Base-by-base conservation (phyloP, 768 basidiomycete species). In the Trametes cubensis region DNA sequence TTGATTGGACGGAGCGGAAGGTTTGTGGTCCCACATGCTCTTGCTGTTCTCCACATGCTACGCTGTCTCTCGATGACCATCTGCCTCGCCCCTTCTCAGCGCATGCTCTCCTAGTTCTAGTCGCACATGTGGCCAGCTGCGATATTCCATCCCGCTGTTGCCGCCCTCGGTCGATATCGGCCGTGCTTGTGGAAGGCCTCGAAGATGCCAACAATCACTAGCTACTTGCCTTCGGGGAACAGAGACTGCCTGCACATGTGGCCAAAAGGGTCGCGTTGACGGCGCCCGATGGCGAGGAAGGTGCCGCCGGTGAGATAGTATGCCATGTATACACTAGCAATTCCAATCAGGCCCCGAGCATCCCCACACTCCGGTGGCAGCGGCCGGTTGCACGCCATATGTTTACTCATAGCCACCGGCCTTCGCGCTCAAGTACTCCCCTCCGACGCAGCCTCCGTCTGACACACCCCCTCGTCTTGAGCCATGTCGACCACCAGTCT, bases 401-500 rank as follows among this genome's bases (percentile, higher is more conserved):
- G 56, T 52, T 49, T 59, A 51, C 62, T 54, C 57, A 59, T 55
- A 63, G 57, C 52, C 62, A 46, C 62, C 47, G 39, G 52, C 13
- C 45, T 49, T 49, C 48, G 28, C 28, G 20, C 48, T 14, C 48
- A 15, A 15, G 17, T 28, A 20, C 23, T 47, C 23, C 23, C 46
- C 46, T 4, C 55, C 30, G 28, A 7, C 30, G 20, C 46, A 57
- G 40, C 13, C 41, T 21, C 30, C 44, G 20, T 34, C 34, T 34
- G 34, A 34, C 34, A 17, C 28, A 28, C 47, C 34, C 57, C n/a
- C 34, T 46, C 26, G 52, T 17, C 48, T 20, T 45, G 58, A n/a
- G 20, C 64, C 71, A 87, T 88, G 87, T 83, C 82, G 34, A 79
- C 83, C 42, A 74, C 79, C 48, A 82, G 78, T 64, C 81, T 84